phyloP scores from a whole-genome alignment of 176 grass and related monocot species.

The Cocos nucifera region DNA sequence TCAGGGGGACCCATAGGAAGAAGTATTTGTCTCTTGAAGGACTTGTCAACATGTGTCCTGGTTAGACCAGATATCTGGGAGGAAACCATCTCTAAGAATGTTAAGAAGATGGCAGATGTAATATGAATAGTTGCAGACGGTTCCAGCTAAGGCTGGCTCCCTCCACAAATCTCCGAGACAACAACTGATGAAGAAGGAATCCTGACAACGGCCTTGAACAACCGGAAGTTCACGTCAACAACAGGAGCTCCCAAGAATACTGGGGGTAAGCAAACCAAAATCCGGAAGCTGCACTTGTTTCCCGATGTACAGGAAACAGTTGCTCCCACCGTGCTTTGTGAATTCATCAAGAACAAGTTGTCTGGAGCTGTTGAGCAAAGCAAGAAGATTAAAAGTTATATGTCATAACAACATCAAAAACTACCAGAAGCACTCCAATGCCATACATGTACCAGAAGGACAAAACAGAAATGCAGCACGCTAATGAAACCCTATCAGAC shows the following conservation, averaged over 20 bases:
- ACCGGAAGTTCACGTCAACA: constrained; percentile 69
- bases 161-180: constrained; percentile 41
- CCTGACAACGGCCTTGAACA: constrained; percentile 98
- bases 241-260: constrained; percentile 57
- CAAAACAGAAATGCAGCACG: too few relatives aligned
- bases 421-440: not conserved
- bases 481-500: too few relatives aligned
- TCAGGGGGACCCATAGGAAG: constrained; percentile 69
- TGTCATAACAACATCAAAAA: too few relatives aligned
- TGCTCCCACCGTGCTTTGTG: constrained; percentile 67
- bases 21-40: constrained; percentile 59
- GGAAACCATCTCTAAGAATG: constrained; percentile 66
- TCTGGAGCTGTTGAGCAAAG: constrained; percentile 49
- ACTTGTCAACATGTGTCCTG: constrained; percentile 32
- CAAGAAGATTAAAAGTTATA: not conserved
- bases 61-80: constrained; percentile 41
- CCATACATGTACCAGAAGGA: too few relatives aligned
- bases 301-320: constrained; percentile 93
- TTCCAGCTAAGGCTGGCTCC: constrained; percentile 37
- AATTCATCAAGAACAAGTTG: constrained; percentile 98
- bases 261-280: constrained; percentile 58
- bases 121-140: not conserved
- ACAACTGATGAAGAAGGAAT: constrained; percentile 81
- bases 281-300: constrained; percentile 50
- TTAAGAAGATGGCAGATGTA: constrained; percentile 9